A percentile compares a stretch with the other conserved stretches of the same genome.
Conservation (phyloP, 352 stramenopile genomes). For the Albugo laibachii region DNA sequence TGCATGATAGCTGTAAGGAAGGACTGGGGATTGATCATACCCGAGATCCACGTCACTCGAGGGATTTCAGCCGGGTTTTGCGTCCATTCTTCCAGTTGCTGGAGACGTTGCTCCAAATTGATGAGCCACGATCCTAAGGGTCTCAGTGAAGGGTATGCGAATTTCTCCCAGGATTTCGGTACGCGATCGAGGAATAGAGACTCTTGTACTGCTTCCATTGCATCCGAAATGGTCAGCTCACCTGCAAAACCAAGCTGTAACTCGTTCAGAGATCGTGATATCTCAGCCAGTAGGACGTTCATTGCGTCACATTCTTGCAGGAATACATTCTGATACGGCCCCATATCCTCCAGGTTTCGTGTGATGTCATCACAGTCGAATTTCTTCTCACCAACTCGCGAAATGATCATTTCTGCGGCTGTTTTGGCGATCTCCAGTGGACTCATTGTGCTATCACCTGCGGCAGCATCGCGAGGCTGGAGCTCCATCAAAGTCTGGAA, state of each 20-base stretch:
- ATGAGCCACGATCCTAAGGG: constrained; percentile 84
- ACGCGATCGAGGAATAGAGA: constrained; percentile 87
- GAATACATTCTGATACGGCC: constrained; percentile 94
- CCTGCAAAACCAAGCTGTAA: constrained; percentile 92
- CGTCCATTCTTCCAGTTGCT: constrained; percentile 93
- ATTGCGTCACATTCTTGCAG: constrained; percentile 97
- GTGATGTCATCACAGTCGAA: constrained; percentile 95
- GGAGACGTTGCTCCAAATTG: constrained; percentile 83
- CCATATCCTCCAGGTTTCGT: constrained; percentile 84
- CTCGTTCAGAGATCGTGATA: constrained; percentile 91
- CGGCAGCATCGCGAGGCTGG: constrained; percentile 78
- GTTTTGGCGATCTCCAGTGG: constrained; percentile 84
- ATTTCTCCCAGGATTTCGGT: constrained; percentile 87
- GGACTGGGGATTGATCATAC: constrained; percentile 90
- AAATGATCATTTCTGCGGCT: constrained; percentile 84
- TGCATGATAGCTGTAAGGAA: constrained; percentile 96
- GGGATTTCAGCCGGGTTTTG: constrained; percentile 92
- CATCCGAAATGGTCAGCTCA: constrained; percentile 94
- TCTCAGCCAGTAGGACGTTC: constrained; percentile 89
- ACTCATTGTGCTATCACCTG: constrained; percentile 77
- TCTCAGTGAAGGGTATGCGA: constrained; percentile 85
- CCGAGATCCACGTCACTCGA: constrained; percentile 89
- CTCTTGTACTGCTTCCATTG: constrained; percentile 91
- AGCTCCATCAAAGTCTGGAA: constrained; percentile 93
- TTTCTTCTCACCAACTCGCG: constrained; percentile 91